phyloP scores from a whole-genome alignment of 192 early-diverging fungal genomes.

The Linnemannia schmuckeri region DNA sequence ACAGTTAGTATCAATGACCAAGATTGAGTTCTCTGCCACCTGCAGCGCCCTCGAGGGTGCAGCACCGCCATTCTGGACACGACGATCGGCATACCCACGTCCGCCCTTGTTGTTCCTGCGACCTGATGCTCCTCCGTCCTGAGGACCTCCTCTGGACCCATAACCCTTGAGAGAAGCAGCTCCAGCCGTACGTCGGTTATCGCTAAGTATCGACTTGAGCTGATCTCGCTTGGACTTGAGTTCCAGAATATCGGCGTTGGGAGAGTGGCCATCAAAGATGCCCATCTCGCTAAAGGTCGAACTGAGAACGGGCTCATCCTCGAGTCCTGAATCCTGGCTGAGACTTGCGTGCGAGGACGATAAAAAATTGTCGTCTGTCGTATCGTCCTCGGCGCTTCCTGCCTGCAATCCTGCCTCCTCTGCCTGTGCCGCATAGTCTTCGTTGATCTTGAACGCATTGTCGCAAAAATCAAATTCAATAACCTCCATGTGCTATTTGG shows the following conservation, averaged over 20 bases:
- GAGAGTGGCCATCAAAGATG: slow-evolving; percentile 1
- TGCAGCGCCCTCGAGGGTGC: slow-evolving; percentile 28
- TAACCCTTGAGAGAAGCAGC: background rate
- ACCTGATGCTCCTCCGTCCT: background rate
- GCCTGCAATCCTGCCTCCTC: slow-evolving; percentile 3
- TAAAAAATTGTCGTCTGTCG: slow-evolving; percentile 37
- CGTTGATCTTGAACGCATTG: slow-evolving; percentile 51
- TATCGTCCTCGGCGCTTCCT: slow-evolving; percentile 26
- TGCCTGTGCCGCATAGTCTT: slow-evolving; percentile 18
- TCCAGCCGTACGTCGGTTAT: slow-evolving; percentile 16
- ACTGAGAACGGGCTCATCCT: slow-evolving; percentile 28
- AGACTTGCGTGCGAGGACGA: slow-evolving; percentile 39
- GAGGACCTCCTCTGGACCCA: background rate
- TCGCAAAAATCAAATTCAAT: slow-evolving; percentile 52
- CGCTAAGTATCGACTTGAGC: slow-evolving; percentile 39
- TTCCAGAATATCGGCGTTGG: slow-evolving; percentile 42
- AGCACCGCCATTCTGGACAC: background rate
- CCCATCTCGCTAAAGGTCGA: slow-evolving; percentile 27
- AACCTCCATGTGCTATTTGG: slow-evolving; percentile 38
- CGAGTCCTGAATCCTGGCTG: slow-evolving; percentile 49
- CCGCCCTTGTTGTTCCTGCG: slow-evolving; percentile 19
- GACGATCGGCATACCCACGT: slow-evolving; percentile 17
- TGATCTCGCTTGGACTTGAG: slow-evolving; percentile 51
- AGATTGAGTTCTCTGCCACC: slow-evolving; percentile 53
- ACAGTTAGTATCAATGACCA: slow-evolving; percentile 73